Evolutionary conservation across 2,329 filamentous ascomycete genomes (phyloP).

Genomic region (Penicillium hesseltinei): DNA sequence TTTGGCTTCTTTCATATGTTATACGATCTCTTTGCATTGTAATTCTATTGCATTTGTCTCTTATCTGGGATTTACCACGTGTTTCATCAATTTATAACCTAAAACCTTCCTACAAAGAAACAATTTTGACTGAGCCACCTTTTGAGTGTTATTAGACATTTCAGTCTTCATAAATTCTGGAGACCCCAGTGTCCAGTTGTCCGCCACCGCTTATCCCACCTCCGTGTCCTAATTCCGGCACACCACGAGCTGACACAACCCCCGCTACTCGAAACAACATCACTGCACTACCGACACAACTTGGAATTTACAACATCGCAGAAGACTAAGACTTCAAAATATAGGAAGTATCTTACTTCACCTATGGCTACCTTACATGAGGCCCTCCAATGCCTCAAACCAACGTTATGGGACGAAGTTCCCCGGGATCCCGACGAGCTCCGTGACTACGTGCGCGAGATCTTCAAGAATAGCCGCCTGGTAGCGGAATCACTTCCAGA

Average conservation of each 20-base stretch:
- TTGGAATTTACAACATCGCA: background rate
- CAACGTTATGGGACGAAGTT: slow-evolving; percentile 54
- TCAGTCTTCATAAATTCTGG: background rate
- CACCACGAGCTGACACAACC: background rate
- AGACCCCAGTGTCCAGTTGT: background rate
- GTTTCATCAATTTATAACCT: background rate
- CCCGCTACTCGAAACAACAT: background rate
- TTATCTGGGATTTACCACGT: background rate
- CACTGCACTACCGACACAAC: background rate
- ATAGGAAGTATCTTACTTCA: background rate
- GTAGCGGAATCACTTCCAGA: slow-evolving; percentile 75
- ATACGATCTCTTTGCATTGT: background rate
- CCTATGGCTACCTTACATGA: slow-evolving; percentile 59
- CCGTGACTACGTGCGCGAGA: slow-evolving; percentile 54
- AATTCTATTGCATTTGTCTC: background rate
- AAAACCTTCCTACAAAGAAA: background rate
- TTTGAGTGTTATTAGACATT: background rate
- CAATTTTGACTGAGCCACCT: background rate
- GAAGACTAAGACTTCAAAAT: background rate
- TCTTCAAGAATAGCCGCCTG: slow-evolving; percentile 66
- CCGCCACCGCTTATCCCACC: background rate
- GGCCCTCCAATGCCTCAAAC: slow-evolving; percentile 57
- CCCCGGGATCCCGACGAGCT: slow-evolving; percentile 50
- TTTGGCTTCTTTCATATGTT: background rate
- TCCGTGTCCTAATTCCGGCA: background rate